A percentile compares a stretch with the other conserved stretches of the same genome.
phyloP scores from a whole-genome alignment of 1,284 basidiomycete genomes.

The Vanrija sp. region DNA sequence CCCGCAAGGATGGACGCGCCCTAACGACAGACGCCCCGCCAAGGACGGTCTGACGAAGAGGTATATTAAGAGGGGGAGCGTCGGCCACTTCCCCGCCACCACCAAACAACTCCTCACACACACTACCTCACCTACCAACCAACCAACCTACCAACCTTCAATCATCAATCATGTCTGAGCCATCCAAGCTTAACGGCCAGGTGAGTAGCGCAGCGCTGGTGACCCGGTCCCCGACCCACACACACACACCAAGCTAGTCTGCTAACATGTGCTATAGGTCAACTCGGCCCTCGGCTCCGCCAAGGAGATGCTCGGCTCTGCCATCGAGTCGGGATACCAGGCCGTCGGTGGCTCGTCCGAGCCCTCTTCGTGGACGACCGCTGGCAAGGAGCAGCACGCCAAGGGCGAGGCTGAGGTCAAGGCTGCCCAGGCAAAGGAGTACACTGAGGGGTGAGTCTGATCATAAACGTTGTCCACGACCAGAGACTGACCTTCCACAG shows the following conservation, averaged over 20 bases:
- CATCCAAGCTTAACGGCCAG: conserved; percentile 63
- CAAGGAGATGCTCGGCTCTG: conserved; percentile 53
- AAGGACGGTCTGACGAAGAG: not conserved
- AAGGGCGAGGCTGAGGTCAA: conserved; percentile 57
- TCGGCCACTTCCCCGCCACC: not conserved
- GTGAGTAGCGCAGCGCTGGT: conserved; percentile 16
- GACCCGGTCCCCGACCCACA: too few species aligned
- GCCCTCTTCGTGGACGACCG: conserved; percentile 21
- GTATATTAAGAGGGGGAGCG: not conserved
- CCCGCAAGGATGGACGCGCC: not conserved
- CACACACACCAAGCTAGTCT: too few species aligned
- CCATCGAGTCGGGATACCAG: conserved; percentile 56
- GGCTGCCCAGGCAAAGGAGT: conserved; percentile 45
- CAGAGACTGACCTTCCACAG: conserved; percentile 10
- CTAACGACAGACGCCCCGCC: too few species aligned
- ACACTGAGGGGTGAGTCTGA: conserved; percentile 55
- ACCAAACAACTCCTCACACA: not conserved
- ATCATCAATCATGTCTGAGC: conserved; percentile 32
- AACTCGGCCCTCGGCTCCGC: conserved; percentile 45
- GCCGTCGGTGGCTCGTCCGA: conserved; percentile 42
- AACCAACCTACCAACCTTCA: conserved; percentile 6
- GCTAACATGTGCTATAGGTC: conserved; percentile 19
- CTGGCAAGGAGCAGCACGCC: conserved; percentile 56
- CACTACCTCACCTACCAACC: not conserved
- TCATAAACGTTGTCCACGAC: too few species aligned